Evolutionary conservation across 306 rosid species (phyloP).

Genomic region (Cucurbita maxima): DNA sequence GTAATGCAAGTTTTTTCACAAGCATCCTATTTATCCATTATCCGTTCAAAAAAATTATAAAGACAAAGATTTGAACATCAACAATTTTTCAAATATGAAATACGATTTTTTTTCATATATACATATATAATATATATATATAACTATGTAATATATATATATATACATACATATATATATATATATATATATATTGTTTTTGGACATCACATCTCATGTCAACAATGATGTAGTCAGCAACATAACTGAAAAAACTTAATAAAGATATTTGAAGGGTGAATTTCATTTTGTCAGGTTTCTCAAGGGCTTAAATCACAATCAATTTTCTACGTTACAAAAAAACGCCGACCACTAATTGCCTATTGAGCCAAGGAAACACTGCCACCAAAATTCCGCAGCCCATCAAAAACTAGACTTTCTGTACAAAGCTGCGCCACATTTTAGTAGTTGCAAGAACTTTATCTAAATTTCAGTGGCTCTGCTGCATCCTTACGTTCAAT

Average conservation of each 20-base stretch:
- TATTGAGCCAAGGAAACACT: not conserved
- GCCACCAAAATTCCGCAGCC: not conserved
- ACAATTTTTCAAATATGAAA: too few relatives aligned
- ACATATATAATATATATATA: too few relatives aligned
- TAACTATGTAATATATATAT: too few relatives aligned
- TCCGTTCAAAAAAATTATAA: too few relatives aligned
- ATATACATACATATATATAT: too few relatives aligned
- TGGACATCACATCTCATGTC: not conserved
- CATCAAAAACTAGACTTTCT: not conserved
- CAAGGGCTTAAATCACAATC: not conserved
- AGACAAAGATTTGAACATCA: too few relatives aligned
- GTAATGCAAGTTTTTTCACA: too few relatives aligned
- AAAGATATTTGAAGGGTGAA: not conserved
- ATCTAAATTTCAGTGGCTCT: conserved; percentile 81
- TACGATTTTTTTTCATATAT: too few relatives aligned
- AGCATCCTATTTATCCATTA: too few relatives aligned
- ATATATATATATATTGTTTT: too few relatives aligned
- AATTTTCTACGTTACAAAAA: not conserved
- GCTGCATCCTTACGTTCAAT: conserved; percentile 25
- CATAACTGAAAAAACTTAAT: not conserved
- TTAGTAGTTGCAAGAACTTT: conserved; percentile 34
- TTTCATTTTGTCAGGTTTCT: not conserved
- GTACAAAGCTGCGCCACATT: conserved; percentile 64
- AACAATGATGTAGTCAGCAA: not conserved
- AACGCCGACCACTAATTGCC: not conserved